Conservation (phyloP, 495 filamentous ascomycete genomes). For the Penicillium samsonianum region DNA sequence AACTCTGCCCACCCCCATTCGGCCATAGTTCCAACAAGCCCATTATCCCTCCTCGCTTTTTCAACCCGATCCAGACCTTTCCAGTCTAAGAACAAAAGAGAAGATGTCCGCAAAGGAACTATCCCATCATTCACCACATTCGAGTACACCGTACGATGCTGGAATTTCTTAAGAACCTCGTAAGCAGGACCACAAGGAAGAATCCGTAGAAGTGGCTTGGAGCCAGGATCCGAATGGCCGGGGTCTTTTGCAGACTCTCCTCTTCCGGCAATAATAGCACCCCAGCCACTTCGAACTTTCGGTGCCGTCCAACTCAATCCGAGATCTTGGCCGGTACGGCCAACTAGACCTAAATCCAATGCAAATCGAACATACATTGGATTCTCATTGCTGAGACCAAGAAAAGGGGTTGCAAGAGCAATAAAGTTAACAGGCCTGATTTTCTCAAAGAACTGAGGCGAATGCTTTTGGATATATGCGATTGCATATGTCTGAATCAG, state of each 20-base stretch:
- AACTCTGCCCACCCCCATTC: conserved; percentile 95
- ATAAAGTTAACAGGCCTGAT: conserved; percentile 94
- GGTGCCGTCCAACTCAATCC: conserved; percentile 93
- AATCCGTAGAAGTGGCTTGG: conserved; percentile 89
- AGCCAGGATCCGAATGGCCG: conserved; percentile 66
- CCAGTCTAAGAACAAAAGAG: conserved; percentile 96
- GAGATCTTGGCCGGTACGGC: conserved; percentile 90
- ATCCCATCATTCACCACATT: conserved; percentile 99
- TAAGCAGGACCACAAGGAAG: conserved; percentile 92
- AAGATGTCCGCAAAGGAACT: conserved; percentile 91
- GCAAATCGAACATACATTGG: conserved; percentile 97
- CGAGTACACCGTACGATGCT: conserved; percentile 90
- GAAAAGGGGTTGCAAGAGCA: conserved; percentile 82
- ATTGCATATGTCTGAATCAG: conserved; percentile 93
- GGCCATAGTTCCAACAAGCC: conserved; percentile 85
- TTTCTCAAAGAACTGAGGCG: conserved; percentile 82
- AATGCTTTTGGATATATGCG: conserved; percentile 96
- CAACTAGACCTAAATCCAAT: conserved; percentile 92
- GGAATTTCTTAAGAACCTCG: conserved; percentile 78
- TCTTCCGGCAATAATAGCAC: conserved; percentile 76
- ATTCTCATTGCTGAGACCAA: conserved; percentile 96
- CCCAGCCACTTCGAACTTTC: conserved; percentile 83
- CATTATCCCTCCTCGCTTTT: conserved; percentile 89
- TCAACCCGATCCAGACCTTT: conserved; percentile 89
- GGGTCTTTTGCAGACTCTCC: conserved; percentile 66